A percentile compares a stretch with the other conserved stretches of the same genome.
Conservation (phyloP, 106 monocot genomes). For the Dioscorea zingiberensis region DNA sequence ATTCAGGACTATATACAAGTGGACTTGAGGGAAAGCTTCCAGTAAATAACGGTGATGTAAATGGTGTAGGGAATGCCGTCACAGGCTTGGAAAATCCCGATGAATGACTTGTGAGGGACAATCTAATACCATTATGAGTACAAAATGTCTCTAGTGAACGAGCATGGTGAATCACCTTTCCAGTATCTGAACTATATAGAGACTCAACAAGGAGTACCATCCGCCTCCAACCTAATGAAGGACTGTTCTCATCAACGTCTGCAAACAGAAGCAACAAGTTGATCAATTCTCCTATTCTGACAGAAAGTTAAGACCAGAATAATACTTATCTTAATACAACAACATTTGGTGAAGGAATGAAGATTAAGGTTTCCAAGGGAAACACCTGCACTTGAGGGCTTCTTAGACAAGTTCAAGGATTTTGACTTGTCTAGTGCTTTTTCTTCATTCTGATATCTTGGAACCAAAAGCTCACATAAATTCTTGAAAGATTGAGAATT, state of each 20-base stretch:
- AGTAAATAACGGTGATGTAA: slow-evolving; percentile 77
- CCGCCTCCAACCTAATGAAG: slow-evolving; percentile 86
- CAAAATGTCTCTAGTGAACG: slow-evolving; percentile 85
- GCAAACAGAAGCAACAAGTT: slow-evolving; percentile 7
- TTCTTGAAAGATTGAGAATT: slow-evolving; percentile 53
- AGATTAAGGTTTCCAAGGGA: not conserved
- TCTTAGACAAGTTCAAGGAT: slow-evolving; percentile 28
- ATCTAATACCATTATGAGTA: slow-evolving; percentile 53
- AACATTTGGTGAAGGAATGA: not conserved
- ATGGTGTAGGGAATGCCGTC: slow-evolving; percentile 58
- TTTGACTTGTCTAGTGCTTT: slow-evolving; percentile 41
- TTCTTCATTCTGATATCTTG: slow-evolving; percentile 50
- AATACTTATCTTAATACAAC: too few relatives aligned
- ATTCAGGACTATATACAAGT: slow-evolving; percentile 75
- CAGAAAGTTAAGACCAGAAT: not conserved
- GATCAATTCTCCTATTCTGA: not conserved
- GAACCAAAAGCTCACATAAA: slow-evolving; percentile 51
- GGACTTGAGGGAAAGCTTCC: slow-evolving; percentile 98
- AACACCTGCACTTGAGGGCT: slow-evolving; percentile 53
- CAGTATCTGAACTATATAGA: slow-evolving; percentile 49
- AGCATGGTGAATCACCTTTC: slow-evolving; percentile 52
- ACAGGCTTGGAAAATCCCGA: slow-evolving; percentile 46
- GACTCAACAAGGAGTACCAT: slow-evolving; percentile 85
- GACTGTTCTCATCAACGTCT: slow-evolving; percentile 49
- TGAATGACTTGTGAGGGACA: slow-evolving; percentile 36